phyloP scores from a whole-genome alignment of 1,139 yeast genomes.

The Debaryomyces nepalensis region DNA sequence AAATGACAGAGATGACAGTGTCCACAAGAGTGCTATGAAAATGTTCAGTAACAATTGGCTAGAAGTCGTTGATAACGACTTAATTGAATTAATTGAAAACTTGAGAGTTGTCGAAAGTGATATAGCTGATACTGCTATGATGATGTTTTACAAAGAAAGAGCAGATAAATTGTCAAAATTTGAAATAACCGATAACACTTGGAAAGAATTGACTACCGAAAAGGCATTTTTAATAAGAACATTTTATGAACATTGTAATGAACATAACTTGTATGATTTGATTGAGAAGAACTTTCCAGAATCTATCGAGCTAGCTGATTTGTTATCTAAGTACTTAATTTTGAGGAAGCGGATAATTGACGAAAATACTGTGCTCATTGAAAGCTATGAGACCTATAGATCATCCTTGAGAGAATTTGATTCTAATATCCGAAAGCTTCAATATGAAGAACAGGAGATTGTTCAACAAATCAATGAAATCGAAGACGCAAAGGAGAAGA shows the following conservation, averaged over 20 bases:
- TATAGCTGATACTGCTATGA: conserved; percentile 70
- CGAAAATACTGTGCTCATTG: conserved; percentile 32
- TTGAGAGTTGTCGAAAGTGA: conserved; percentile 69
- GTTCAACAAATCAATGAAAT: conserved; percentile 10
- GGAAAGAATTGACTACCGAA: conserved; percentile 77
- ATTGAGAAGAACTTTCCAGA: conserved; percentile 83
- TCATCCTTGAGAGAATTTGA: conserved; percentile 17
- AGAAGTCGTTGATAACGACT: conserved; percentile 66
- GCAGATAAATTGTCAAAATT: conserved; percentile 64
- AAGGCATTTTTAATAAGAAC: conserved; percentile 72
- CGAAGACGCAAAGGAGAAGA: conserved; percentile 6
- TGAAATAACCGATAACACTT: conserved; percentile 60
- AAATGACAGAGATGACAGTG: conserved; percentile 79
- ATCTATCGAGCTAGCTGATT: conserved; percentile 69
- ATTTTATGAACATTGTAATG: conserved; percentile 66
- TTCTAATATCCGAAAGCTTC: conserved; percentile 22
- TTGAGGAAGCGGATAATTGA: conserved; percentile 44
- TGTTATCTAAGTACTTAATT: conserved; percentile 56
- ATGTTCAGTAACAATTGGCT: conserved; percentile 80
- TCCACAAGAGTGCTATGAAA: conserved; percentile 70
- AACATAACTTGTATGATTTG: conserved; percentile 54
- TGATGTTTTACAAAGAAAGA: conserved; percentile 61
- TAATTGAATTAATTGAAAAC: conserved; percentile 71
- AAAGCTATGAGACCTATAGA: conserved; percentile 23
- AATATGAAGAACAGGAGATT: conserved; percentile 11